Base-by-base conservation (phyloP, 257 asterid species). In the Ehretia macrophylla region DNA sequence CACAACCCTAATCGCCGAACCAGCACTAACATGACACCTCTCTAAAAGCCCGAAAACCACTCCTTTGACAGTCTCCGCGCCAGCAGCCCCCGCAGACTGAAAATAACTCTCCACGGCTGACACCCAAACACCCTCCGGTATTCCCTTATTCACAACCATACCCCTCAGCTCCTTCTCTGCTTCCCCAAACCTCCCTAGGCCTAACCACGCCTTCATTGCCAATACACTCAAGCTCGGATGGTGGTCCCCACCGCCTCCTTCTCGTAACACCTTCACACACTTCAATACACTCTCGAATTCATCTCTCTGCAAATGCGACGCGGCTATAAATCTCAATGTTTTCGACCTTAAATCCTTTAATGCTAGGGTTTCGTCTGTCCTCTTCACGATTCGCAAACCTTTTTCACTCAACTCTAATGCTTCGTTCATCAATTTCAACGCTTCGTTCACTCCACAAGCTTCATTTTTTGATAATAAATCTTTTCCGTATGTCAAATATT, bases 151-250 rank as follows among this genome's bases (percentile, higher is more conserved):
- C 64, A 73, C 45, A 54, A 83, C 95, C 95, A 93, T 86, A 16
- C 92, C 86, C 68, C 87, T 83, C 76, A 93, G 78, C 82, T 93
- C 99, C 82, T 84, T 83, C 89, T 93, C 99, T 0, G 99, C 97
- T 59, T 93, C 97, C 17, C 65, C 83, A 35, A 70, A 81, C 76
- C 86, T 86, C 52, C 81, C 88, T 73, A 93, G 60, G 53, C 99
- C 99, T 65, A 93, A 70, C 97, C 97, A 93, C 21, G 96, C 99
- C 78, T 93, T 93, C 99, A 93, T 89, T 5, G 95, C 95, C 81
- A 93, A 71, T 52, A 93, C 97, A 50, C 87, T 85, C 84, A 93
- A 73, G 68, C 97, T 93, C 14, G 99, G 97, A 52, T 52, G 96
- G 66, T 92, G 97, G 61, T 74, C 70, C 55, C 83, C 97, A 59